phyloP scores from a whole-genome alignment of 164 flowering plant species.

The Berberis thunbergii region DNA sequence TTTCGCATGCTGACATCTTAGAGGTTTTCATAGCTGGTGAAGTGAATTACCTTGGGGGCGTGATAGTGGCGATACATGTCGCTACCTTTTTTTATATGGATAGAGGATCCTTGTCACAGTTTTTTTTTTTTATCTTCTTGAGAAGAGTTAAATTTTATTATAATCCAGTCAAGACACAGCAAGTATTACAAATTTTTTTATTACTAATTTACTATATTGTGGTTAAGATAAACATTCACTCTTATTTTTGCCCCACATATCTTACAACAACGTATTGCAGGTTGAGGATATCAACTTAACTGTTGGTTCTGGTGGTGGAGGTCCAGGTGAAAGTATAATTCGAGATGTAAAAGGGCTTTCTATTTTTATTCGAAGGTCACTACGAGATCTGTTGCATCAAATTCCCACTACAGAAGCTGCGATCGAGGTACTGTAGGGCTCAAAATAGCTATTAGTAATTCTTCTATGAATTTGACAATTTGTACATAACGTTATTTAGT shows the following conservation, averaged over 20 bases:
- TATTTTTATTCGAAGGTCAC: constrained; percentile 66
- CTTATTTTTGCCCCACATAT: not conserved
- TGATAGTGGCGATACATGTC: too few species aligned
- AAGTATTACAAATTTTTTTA: not conserved
- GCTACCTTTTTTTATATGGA: too few species aligned
- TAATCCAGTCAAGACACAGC: not conserved
- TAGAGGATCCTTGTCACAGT: too few species aligned
- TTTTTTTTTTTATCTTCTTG: too few species aligned
- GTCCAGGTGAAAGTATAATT: constrained; percentile 71
- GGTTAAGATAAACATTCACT: too few species aligned
- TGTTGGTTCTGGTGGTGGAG: constrained; percentile 57
- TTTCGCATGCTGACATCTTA: too few species aligned
- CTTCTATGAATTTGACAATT: not conserved
- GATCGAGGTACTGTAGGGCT: constrained; percentile 40
- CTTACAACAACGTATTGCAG: constrained; percentile 21
- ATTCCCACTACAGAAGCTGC: constrained; percentile 60
- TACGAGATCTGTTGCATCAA: constrained; percentile 82
- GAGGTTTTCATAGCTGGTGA: too few species aligned
- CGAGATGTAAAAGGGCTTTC: constrained; percentile 85
- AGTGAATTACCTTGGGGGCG: too few species aligned
- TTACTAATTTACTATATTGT: too few species aligned
- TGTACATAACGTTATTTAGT: not conserved
- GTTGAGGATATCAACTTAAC: constrained; percentile 77
- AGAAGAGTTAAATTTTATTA: not conserved
- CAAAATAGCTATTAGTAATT: not conserved